Base-by-base conservation (phyloP, 441 rosid genomes). In the Bruguiera hainesii region DNA sequence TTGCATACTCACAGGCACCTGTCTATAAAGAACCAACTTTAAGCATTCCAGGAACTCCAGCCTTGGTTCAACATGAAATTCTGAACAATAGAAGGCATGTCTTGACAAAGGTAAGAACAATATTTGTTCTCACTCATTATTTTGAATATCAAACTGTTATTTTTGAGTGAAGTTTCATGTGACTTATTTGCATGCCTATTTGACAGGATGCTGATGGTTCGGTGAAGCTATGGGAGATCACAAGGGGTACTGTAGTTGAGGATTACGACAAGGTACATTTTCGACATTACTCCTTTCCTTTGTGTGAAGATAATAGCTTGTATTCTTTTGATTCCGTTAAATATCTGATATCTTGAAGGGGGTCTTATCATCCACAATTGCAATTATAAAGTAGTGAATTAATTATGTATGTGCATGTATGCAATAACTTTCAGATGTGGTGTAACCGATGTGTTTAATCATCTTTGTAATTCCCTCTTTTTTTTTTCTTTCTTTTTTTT, bases 151-250 rank as follows among this genome's bases (percentile, higher is more conserved):
- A 13, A 55, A 55, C 29, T 55, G 29, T 16, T 5, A 53, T 70
- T 23, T 57, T 65, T 37, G 20, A 33, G 42, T 65, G 49, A 35
- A 59, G 19, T 37, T 69, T 69, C 51, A 16, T 58, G 21, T 64
- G 70, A 73, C 63, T 61, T 61, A 68, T 77, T n/a, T 19, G 21
- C 55, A 25, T 57, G 62, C 66, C 58, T 70, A 26, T 79, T 74
- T 70, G 64, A 73, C 73, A 96, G 99, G 98, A 93, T 68, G 78
- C 94, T 77, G 91, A 85, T 79, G 96, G 94, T 77, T 79, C 93
- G 7, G 98, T 93, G 73, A 96, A 93, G 85, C 87, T 93, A 42
- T 93, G 99, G 99, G 97, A 93, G 84, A 81, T 93, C 69, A 93
- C 97, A 62, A 81, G 80, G 77, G 99, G 98, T 61, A 75, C 82